Conservation (phyloP, 116 monocot genomes). For the Posidonia oceanica region DNA sequence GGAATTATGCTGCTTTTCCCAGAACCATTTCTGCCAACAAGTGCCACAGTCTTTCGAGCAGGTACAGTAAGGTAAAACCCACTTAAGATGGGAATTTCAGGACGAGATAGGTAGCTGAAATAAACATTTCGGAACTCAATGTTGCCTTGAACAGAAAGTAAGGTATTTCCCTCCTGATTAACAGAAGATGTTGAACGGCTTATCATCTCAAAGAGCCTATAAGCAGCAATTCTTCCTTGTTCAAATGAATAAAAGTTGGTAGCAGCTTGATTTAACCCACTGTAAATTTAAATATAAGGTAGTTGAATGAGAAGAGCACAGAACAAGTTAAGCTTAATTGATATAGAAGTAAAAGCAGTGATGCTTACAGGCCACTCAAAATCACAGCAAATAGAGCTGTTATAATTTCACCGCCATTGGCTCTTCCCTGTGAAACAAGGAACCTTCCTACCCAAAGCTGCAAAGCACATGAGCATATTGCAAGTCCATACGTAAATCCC, state of each 20-base stretch:
- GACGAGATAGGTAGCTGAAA: constrained; percentile 96
- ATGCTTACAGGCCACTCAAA: constrained; percentile 90
- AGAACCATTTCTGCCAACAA: constrained; percentile 99
- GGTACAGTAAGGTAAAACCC: constrained; percentile 94
- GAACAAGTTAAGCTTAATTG: neutral
- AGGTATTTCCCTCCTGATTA: constrained; percentile 78
- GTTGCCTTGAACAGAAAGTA: constrained; percentile 75
- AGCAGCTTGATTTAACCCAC: constrained; percentile 97
- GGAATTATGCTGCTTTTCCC: constrained; percentile 99
- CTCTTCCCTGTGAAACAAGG: constrained; percentile 55
- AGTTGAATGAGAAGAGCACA: constrained; percentile 2
- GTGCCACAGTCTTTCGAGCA: constrained; percentile 95
- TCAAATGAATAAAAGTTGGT: constrained; percentile 99
- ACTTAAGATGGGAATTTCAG: constrained; percentile 96
- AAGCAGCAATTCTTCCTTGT: constrained; percentile 97
- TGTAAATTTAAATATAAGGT: constrained; percentile 17
- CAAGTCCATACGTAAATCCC: constrained; percentile 99
- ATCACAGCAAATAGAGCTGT: constrained; percentile 93
- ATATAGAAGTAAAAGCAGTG: constrained; percentile 6
- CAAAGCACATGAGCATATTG: constrained; percentile 95
- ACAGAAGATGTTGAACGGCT: constrained; percentile 82
- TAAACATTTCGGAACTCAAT: constrained; percentile 98
- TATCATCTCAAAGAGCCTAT: constrained; percentile 99
- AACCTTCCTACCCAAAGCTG: constrained; percentile 96
- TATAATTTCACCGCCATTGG: constrained; percentile 93